Conservation (phyloP, 208 protist species). For the Trypanosoma mega region DNA sequence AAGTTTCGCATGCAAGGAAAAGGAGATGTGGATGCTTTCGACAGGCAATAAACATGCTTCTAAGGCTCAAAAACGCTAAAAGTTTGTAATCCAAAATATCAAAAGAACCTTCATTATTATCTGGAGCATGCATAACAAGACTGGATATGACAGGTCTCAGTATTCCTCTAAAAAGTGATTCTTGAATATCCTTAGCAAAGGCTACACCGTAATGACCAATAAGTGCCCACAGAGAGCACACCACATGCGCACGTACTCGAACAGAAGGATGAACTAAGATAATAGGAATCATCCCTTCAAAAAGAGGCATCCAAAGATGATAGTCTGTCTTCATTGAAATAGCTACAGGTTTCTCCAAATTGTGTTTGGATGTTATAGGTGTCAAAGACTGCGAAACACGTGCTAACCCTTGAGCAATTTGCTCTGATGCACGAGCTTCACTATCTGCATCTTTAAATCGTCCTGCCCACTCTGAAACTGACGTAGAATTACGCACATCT, state of each 20-base stretch:
- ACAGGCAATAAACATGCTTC: conserved; percentile 70
- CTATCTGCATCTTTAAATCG: conserved; percentile 48
- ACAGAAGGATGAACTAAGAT: conserved; percentile 67
- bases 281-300: conserved; percentile 78
- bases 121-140: conserved; percentile 36
- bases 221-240: conserved; percentile 62
- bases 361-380: conserved; percentile 37
- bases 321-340: conserved; percentile 62
- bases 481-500: conserved; percentile 40
- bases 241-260: conserved; percentile 63
- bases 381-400: conserved; percentile 50
- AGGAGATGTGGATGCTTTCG: conserved; percentile 36
- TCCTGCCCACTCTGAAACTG: conserved; percentile 53
- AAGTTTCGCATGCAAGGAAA: conserved; percentile 43
- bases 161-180: conserved; percentile 63
- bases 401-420: conserved; percentile 26
- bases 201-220: conserved; percentile 51
- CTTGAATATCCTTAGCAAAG: conserved; percentile 59
- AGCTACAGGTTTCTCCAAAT: conserved; percentile 51
- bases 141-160: conserved; percentile 59
- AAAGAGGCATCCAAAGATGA: conserved; percentile 80
- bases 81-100: conserved; percentile 72
- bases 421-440: conserved; percentile 35
- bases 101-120: conserved; percentile 16
- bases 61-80: conserved; percentile 58